Percentiles rank a stretch among this genome's conserved stretches.
These are phyloP conservation scores for Medicago ruthenica DNA, from an alignment of 306 rosid species.

Conservation along the genomic window DNA sequence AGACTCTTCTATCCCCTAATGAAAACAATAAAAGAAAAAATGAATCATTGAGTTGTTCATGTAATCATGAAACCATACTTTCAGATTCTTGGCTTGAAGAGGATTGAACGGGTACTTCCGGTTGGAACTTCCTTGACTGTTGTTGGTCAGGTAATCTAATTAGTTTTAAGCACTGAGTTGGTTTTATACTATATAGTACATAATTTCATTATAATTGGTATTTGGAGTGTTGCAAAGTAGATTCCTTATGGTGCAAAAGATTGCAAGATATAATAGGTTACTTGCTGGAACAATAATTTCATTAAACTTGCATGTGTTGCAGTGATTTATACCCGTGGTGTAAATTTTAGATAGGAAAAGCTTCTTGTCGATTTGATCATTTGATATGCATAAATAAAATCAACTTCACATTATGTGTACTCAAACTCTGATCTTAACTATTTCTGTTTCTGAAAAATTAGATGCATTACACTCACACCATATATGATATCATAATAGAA, in stretches of 20 bases:
- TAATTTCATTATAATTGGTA: conserved; percentile 24
- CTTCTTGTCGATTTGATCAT: conserved; percentile 14
- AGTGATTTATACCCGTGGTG: conserved; percentile 4
- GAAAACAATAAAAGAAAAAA: conserved; percentile 20
- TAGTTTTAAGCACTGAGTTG: neutral
- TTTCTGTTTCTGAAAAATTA: neutral
- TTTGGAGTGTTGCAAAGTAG: neutral
- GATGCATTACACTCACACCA: no score
- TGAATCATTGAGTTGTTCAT: conserved; percentile 2
- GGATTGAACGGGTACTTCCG: conserved; percentile 80
- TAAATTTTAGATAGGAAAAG: conserved; percentile 9
- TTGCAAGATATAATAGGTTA: neutral
- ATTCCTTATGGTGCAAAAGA: no score
- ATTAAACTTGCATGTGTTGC: neutral
- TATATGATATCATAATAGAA: no score
- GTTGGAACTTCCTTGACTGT: conserved; percentile 78
- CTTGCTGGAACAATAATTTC: conserved; percentile 15
- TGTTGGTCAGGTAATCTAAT: conserved; percentile 73
- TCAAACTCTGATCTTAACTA: neutral
- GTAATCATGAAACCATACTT: conserved; percentile 29
- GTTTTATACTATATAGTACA: neutral
- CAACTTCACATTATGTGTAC: neutral
- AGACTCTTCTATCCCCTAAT: neutral
- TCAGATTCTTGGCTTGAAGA: conserved; percentile 58
- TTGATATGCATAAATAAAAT: conserved; percentile 21